phyloP scores from a whole-genome alignment of 2,329 filamentous ascomycete genomes.

The Fusarium sacchari region DNA sequence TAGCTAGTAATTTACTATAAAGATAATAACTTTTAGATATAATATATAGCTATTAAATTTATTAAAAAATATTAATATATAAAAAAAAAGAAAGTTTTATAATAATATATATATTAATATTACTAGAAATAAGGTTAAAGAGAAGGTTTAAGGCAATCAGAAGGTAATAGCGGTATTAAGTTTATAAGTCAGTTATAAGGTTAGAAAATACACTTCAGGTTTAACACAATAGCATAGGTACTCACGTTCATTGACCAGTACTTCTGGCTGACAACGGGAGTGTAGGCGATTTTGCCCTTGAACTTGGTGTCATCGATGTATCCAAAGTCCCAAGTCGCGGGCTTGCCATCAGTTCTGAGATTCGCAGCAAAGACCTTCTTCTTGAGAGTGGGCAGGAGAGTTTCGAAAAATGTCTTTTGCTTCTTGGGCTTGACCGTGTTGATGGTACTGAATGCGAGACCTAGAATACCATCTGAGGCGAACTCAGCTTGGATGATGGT shows the following conservation, averaged over 20 bases:
- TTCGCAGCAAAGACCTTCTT: constrained; percentile 1
- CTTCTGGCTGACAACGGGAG: neutral
- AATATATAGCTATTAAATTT: too few relatives aligned
- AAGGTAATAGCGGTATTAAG: too few relatives aligned
- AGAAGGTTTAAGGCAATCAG: too few relatives aligned
- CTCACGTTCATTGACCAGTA: neutral
- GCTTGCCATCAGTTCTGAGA: neutral
- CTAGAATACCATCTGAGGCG: neutral
- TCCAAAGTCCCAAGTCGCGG: neutral
- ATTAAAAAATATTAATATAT: too few relatives aligned
- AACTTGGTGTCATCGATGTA: neutral
- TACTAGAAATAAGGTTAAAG: too few relatives aligned
- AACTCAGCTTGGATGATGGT: neutral
- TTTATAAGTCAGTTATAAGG: too few relatives aligned
- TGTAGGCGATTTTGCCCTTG: neutral
- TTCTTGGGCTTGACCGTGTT: neutral
- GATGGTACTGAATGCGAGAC: neutral
- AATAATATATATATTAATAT: too few relatives aligned
- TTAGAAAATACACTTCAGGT: too few relatives aligned
- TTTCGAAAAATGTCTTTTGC: neutral
- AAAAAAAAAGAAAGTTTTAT: too few relatives aligned
- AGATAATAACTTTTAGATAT: too few relatives aligned
- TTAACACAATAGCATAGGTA: neutral
- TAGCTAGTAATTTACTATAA: too few relatives aligned
- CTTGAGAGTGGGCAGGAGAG: neutral